Conservation (phyloP, 805 yeast species). For the Isabelozyma heimii region DNA sequence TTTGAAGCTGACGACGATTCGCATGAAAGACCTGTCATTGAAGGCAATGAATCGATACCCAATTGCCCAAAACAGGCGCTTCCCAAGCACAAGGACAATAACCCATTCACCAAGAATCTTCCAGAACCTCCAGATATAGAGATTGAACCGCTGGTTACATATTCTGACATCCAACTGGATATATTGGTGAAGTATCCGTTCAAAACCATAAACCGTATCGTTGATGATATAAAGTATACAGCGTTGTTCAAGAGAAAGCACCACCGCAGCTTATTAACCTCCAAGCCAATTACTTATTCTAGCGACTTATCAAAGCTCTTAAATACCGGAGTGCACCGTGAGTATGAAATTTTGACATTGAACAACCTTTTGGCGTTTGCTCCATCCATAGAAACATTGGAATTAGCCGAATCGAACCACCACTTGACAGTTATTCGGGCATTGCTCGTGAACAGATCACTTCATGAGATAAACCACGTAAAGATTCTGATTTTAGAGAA, state of each 20-base stretch:
- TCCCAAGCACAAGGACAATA: not conserved
- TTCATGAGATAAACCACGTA: constrained; percentile 25
- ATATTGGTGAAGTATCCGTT: constrained; percentile 24
- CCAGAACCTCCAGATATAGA: not conserved
- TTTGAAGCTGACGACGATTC: not conserved
- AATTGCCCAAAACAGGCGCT: not conserved
- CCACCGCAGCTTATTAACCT: constrained; percentile 19
- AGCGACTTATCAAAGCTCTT: constrained; percentile 13
- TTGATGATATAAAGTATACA: constrained; percentile 56
- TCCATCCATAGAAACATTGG: constrained; percentile 25
- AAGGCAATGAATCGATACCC: not conserved
- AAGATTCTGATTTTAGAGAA: constrained; percentile 24
- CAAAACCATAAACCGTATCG: constrained; percentile 65
- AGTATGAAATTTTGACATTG: constrained; percentile 26
- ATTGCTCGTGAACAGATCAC: constrained; percentile 17
- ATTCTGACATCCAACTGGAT: not conserved
- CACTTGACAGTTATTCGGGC: constrained; percentile 28
- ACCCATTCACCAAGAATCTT: not conserved
- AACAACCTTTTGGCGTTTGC: constrained; percentile 32
- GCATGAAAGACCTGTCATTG: not conserved
- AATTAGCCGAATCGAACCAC: constrained; percentile 12
- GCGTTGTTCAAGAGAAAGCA: constrained; percentile 12
- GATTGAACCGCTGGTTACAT: not conserved
- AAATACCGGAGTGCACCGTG: constrained; percentile 5
- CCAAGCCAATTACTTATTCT: constrained; percentile 38